These are phyloP conservation scores for Lecanicillium sp. DNA, from an alignment of 2,329 filamentous ascomycete genomes.

Conservation along the genomic window DNA sequence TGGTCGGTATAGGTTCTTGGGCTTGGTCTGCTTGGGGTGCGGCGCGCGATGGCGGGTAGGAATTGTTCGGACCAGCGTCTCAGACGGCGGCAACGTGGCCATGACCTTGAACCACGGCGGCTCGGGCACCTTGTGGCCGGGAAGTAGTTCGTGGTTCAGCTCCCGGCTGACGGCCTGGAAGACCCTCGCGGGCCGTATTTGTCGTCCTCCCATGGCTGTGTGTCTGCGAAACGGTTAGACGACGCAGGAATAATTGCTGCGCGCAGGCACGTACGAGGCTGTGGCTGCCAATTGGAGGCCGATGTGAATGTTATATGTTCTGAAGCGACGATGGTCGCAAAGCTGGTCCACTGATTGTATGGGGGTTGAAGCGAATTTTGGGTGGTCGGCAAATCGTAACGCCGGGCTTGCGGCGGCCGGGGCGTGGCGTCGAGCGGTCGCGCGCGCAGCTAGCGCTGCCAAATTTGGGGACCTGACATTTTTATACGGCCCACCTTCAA, in stretches of 20 bases:
- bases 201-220: constrained; percentile 31
- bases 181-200: constrained; percentile 39
- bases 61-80: constrained; percentile 47
- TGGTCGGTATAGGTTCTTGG: constrained; percentile 74
- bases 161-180: constrained; percentile 37
- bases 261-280: too few relatives aligned
- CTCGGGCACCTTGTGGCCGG: constrained; percentile 22
- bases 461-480: too few relatives aligned
- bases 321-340: background rate
- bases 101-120: constrained; percentile 46
- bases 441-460: too few relatives aligned
- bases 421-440: too few relatives aligned
- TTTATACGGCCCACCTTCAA: constrained; percentile 4
- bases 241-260: too few relatives aligned
- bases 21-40: constrained; percentile 38
- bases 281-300: too few relatives aligned
- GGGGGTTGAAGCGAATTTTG: constrained; percentile 20
- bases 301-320: too few relatives aligned
- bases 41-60: constrained; percentile 36
- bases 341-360: constrained; percentile 7
- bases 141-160: constrained; percentile 32
- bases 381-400: constrained; percentile 23
- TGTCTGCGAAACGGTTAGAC: background rate
- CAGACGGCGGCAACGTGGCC: constrained; percentile 47
- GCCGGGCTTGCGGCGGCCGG: constrained; percentile 13